phyloP scores from a whole-genome alignment of 768 basidiomycete genomes.

The Suillus americanus region DNA sequence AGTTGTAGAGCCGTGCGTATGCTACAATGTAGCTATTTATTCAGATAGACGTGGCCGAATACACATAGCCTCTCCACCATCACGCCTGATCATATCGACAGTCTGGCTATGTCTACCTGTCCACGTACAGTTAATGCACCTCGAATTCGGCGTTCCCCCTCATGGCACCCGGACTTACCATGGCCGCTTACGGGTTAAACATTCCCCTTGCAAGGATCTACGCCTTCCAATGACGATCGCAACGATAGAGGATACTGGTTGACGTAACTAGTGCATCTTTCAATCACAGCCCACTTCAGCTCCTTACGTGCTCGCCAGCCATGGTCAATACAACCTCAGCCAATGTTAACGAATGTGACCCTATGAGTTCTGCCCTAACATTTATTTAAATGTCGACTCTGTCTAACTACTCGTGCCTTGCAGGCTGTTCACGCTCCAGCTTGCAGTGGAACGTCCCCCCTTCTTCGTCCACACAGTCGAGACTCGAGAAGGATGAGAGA shows the following conservation, averaged over 20 bases:
- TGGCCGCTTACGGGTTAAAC: no score
- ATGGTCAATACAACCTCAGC: neutral
- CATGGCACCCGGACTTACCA: no score
- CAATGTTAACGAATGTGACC: neutral
- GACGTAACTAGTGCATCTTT: neutral
- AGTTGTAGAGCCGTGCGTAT: conserved; percentile 9
- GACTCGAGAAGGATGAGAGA: neutral
- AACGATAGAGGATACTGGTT: neutral
- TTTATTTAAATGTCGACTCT: neutral
- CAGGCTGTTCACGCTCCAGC: neutral
- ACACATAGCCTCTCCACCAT: neutral
- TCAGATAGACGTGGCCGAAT: neutral
- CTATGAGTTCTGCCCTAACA: neutral
- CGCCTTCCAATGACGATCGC: neutral
- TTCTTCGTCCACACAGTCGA: neutral
- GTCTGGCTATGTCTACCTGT: neutral
- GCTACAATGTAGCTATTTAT: conserved; percentile 12
- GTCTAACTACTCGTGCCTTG: neutral
- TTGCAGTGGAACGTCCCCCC: neutral
- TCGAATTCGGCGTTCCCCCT: neutral
- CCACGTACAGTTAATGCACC: neutral
- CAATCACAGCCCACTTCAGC: neutral
- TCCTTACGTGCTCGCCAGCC: neutral
- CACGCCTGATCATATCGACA: neutral
- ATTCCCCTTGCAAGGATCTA: neutral